phyloP scores from a whole-genome alignment of 305 asterid genomes.

The Fraxinus xanthoxyloides region DNA sequence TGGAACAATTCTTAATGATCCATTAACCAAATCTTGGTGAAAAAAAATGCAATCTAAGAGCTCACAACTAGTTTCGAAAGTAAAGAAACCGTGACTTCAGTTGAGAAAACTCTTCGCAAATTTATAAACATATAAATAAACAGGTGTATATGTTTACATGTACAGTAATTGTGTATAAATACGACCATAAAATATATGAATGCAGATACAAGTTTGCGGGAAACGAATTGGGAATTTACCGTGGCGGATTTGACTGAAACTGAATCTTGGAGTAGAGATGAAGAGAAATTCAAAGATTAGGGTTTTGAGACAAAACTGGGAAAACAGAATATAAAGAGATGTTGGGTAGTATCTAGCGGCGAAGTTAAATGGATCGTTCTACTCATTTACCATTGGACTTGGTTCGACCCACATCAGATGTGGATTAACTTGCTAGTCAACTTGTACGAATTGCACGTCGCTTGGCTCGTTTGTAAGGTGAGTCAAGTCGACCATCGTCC shows the following conservation, averaged over 20 bases:
- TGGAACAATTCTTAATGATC: not conserved
- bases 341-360: not conserved
- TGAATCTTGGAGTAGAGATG: not conserved
- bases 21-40: not conserved
- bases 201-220: not conserved
- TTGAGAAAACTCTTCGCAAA: not conserved
- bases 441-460: not conserved
- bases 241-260: not conserved
- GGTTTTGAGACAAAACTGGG: constrained; percentile 9
- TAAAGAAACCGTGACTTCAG: not conserved
- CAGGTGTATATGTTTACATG: not conserved
- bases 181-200: not conserved
- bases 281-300: constrained; percentile 1
- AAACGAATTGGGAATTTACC: not conserved
- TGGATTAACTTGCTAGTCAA: not conserved
- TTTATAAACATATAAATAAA: not conserved
- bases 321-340: not conserved
- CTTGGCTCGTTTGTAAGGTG: not conserved
- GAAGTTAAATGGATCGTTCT: too few species aligned
- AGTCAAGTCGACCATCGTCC: too few species aligned
- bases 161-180: not conserved
- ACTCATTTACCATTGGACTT: not conserved
- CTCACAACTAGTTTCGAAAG: not conserved
- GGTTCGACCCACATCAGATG: too few species aligned
- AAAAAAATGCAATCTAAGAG: not conserved